Base-by-base conservation (phyloP, 768 basidiomycete genomes). In the Boletales sp. region DNA sequence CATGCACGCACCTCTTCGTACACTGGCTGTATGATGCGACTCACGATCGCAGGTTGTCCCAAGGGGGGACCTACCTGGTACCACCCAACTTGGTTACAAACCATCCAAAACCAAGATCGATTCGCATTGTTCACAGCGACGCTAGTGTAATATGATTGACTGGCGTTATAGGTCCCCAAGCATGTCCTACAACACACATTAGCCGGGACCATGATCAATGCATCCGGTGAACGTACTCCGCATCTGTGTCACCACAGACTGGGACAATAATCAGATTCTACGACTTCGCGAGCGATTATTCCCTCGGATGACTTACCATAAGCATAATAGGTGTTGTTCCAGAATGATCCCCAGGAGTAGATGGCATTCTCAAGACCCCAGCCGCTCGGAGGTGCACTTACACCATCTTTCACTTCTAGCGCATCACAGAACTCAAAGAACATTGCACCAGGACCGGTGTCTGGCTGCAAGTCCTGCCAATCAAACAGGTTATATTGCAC, bases 41-140 rank as follows among this genome's bases (percentile, higher is more conserved):
- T 68, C 27, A 66, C 66, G 50, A 71, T 58, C 19, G 63, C 53
- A 13, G 75, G 72, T 40, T 68, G 62, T 27, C 57, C 63, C 8
- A 30, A 13, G 1, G 76, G 76, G 4, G 75, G 73, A 30, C 73
- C 67, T 5, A 63, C 69, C 51, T 67, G 68, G 54, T 59, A 70
- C 49, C 52, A 86, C 31, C 87, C 87, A 2, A 88, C 74, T 68
- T 88, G 77, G 58, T 84, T 86, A 60, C 87, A 88, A 5, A 83
- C 78, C 59, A 86, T 79, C 87, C 87, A 88, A 50, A 71, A 66
- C 86, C 86, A 90, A 3, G 86, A 86, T 18, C 87, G 76, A 4
- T 51, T 54, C 0, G 71, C 51, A 52, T 88, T 81, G 62, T 86
- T 69, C 32, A 88, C 65, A 4, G 70, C 64, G 2, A 72, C 81